A percentile compares a stretch with the other conserved stretches of the same genome.
Evolutionary conservation across 371 early-diverging fungal genomes (phyloP).

Genomic region (Mortierella sp.): DNA sequence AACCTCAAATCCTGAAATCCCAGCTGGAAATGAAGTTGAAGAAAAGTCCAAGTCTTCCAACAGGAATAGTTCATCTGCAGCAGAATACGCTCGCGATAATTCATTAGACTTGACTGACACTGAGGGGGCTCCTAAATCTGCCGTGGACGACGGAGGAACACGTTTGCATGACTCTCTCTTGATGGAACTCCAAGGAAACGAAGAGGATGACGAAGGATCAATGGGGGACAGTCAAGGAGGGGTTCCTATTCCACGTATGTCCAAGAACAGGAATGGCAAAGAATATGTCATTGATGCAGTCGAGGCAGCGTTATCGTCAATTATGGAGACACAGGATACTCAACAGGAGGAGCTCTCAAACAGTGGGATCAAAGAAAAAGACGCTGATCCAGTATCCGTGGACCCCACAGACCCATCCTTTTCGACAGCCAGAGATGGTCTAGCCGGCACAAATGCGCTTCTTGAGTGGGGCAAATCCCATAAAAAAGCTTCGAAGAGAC

Average conservation of each 20-base stretch:
- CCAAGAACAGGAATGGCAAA: conserved; percentile 33
- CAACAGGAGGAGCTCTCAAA: conserved; percentile 26
- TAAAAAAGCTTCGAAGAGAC: conserved; percentile 13
- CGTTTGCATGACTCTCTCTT: conserved; percentile 28
- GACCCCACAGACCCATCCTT: conserved; percentile 40
- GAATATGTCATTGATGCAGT: conserved; percentile 70
- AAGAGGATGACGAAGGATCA: conserved; percentile 41
- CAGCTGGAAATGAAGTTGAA: background rate
- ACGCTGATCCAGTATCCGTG: background rate
- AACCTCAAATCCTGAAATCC: conserved; percentile 21
- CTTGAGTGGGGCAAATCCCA: conserved; percentile 42
- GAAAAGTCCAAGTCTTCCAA: background rate
- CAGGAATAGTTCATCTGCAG: background rate
- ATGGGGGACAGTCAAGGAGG: conserved; percentile 28
- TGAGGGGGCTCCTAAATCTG: conserved; percentile 16
- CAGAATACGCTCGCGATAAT: conserved; percentile 5
- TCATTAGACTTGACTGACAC: conserved; percentile 26
- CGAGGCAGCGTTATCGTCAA: conserved; percentile 70
- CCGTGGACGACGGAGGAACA: background rate
- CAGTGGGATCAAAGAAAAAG: conserved; percentile 15
- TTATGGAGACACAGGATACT: conserved; percentile 61
- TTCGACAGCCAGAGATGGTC: conserved; percentile 40
- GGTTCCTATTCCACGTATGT: conserved; percentile 32
- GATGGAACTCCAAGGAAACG: conserved; percentile 32
- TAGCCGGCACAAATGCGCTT: conserved; percentile 11